phyloP scores from a whole-genome alignment of 2,329 filamentous ascomycete species.

The Phialophora verrucosa region DNA sequence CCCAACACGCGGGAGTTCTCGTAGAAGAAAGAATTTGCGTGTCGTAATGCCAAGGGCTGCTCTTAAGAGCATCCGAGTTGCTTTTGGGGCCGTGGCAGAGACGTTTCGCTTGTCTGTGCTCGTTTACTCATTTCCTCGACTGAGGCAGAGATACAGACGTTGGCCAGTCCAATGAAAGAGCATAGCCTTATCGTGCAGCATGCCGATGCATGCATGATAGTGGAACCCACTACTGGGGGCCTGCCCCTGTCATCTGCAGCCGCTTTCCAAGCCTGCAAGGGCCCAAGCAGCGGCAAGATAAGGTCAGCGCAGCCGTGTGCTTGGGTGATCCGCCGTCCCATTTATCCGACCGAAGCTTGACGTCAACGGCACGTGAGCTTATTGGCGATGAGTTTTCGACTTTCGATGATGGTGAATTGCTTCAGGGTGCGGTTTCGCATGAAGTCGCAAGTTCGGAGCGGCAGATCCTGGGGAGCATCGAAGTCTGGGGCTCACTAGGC shows the following conservation, averaged over 20 bases:
- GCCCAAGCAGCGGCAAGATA: constrained; percentile 4
- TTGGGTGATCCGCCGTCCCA: constrained; percentile 1
- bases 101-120: not conserved
- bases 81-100: constrained; percentile 19
- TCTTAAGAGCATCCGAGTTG: constrained; percentile 18
- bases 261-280: constrained; percentile 1
- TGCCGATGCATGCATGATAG: not conserved
- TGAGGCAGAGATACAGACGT: constrained; percentile 19
- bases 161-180: constrained; percentile 22
- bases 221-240: not conserved
- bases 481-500: not conserved
- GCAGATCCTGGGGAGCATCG: not conserved
- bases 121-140: constrained; percentile 32
- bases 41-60: constrained; percentile 35
- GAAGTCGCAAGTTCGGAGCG: not conserved
- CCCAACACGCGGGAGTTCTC: constrained; percentile 6
- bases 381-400: not conserved
- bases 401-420: not conserved
- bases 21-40: constrained; percentile 28
- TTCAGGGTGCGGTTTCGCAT: not conserved
- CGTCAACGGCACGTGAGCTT: constrained; percentile 3
- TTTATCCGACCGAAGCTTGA: constrained; percentile 5
- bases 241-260: not conserved
- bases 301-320: not conserved
- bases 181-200: constrained; percentile 25